phyloP scores from a whole-genome alignment of 1,284 basidiomycete genomes.

The Trichosporon inkin region DNA sequence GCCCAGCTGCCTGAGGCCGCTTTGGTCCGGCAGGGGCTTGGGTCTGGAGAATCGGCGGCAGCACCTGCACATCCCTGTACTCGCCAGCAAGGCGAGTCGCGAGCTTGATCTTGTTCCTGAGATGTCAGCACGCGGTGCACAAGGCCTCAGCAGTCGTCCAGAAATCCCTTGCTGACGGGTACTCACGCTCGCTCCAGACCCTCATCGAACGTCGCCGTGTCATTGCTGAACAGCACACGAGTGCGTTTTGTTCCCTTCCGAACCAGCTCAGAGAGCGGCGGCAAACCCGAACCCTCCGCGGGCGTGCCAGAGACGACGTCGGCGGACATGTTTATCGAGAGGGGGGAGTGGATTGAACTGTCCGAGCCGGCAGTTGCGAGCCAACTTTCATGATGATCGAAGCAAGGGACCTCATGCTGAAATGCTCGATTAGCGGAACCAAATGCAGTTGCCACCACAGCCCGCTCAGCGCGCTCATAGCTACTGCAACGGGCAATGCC shows the following conservation, averaged over 20 bases:
- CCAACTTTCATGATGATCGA: not conserved
- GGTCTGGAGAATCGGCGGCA: constrained; percentile 73
- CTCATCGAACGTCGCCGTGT: constrained; percentile 33
- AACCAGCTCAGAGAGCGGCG: constrained; percentile 48
- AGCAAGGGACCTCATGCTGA: not conserved
- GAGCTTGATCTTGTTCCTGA: constrained; percentile 53
- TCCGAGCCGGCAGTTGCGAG: not conserved
- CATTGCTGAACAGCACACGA: constrained; percentile 47
- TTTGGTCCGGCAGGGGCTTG: constrained; percentile 72
- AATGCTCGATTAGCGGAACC: not conserved
- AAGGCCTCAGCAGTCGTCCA: not conserved
- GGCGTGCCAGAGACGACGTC: constrained; percentile 29
- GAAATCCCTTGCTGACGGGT: not conserved
- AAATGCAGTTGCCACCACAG: too few species aligned
- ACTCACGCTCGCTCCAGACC: constrained; percentile 48
- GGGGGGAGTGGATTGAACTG: not conserved
- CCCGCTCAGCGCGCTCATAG: too few species aligned
- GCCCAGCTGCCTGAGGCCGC: constrained; percentile 55
- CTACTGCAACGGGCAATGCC: too few species aligned
- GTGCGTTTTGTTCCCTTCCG: constrained; percentile 50
- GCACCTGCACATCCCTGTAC: constrained; percentile 77
- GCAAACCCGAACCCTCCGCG: constrained; percentile 25
- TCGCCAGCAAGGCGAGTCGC: constrained; percentile 72
- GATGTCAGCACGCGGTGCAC: not conserved
- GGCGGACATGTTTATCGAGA: constrained; percentile 23